Conservation (phyloP, 768 basidiomycete genomes). For the Lactifluus echinatus region DNA sequence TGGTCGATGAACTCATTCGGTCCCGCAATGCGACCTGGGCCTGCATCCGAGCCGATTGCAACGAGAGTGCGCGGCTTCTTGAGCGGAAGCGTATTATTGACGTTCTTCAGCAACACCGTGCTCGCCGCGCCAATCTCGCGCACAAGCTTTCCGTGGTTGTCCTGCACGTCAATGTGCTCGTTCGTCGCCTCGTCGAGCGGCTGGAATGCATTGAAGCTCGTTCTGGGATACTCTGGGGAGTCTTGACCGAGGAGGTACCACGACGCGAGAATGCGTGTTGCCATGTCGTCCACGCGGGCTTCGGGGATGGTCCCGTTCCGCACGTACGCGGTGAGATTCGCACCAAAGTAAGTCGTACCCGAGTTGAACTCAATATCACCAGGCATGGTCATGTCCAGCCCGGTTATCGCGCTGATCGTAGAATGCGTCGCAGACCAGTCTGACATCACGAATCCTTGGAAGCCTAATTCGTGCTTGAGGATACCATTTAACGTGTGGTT, state of each 20-base stretch:
- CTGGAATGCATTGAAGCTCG: conserved; percentile 64
- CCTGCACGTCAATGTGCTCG: conserved; percentile 58
- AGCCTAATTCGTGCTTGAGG: conserved; percentile 65
- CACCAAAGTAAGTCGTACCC: conserved; percentile 50
- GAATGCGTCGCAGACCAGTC: conserved; percentile 64
- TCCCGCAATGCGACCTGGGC: conserved; percentile 33
- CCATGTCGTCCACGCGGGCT: conserved; percentile 70
- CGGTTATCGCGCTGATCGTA: conserved; percentile 49
- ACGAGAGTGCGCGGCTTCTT: conserved; percentile 49
- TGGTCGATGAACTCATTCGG: conserved; percentile 42
- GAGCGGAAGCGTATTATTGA: conserved; percentile 46
- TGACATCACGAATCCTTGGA: conserved; percentile 68
- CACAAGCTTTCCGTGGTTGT: conserved; percentile 56
- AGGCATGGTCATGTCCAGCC: conserved; percentile 64
- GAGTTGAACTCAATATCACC: conserved; percentile 42
- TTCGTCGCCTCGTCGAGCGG: conserved; percentile 45
- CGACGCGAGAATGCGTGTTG: conserved; percentile 61
- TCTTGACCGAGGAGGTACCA: conserved; percentile 68
- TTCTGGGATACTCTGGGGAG: conserved; percentile 45
- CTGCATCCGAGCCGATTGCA: conserved; percentile 50
- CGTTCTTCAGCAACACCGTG: conserved; percentile 71
- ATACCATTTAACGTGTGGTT: conserved; percentile 61
- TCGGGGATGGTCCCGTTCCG: conserved; percentile 62
- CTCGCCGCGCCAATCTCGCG: conserved; percentile 45
- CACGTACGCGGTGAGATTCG: conserved; percentile 58